Conservation (phyloP, 2,329 filamentous ascomycete species). For the Monilinia polystroma region DNA sequence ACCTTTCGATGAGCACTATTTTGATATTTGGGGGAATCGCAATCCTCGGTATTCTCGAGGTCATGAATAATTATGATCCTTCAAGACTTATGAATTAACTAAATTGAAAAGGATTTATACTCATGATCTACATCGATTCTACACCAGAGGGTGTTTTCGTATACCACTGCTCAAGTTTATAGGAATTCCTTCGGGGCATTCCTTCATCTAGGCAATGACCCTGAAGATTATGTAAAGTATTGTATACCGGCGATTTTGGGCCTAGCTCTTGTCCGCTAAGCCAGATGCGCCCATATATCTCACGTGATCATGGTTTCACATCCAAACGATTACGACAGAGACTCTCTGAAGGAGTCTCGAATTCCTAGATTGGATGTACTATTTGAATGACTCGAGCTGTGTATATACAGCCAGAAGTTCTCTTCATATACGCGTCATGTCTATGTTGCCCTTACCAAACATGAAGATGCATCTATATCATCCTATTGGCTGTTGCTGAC, state of each 20-base stretch:
- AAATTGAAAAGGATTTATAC: not conserved
- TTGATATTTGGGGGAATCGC: not conserved
- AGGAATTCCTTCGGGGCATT: too few relatives aligned
- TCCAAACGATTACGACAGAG: too few relatives aligned
- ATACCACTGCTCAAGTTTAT: too few relatives aligned
- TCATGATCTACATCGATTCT: not conserved
- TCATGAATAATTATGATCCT: not conserved
- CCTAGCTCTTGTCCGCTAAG: too few relatives aligned
- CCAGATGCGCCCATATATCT: too few relatives aligned
- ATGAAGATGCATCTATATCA: not conserved
- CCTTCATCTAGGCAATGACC: too few relatives aligned
- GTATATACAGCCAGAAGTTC: not conserved
- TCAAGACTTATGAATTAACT: not conserved
- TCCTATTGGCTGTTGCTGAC: conserved; percentile 10
- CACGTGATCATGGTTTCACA: too few relatives aligned
- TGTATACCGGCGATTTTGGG: too few relatives aligned
- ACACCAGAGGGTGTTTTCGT: too few relatives aligned
- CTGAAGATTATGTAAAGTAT: too few relatives aligned
- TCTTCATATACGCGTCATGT: not conserved
- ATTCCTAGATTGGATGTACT: not conserved
- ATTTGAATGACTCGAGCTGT: not conserved
- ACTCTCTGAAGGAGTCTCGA: too few relatives aligned
- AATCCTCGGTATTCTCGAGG: not conserved
- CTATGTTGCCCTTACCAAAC: conserved; percentile 9
- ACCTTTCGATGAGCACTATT: not conserved